Percentiles rank a stretch among this genome's conserved stretches.
Evolutionary conservation across 2,329 filamentous ascomycete species (phyloP).

Genomic region (Pleomassaria siparia): DNA sequence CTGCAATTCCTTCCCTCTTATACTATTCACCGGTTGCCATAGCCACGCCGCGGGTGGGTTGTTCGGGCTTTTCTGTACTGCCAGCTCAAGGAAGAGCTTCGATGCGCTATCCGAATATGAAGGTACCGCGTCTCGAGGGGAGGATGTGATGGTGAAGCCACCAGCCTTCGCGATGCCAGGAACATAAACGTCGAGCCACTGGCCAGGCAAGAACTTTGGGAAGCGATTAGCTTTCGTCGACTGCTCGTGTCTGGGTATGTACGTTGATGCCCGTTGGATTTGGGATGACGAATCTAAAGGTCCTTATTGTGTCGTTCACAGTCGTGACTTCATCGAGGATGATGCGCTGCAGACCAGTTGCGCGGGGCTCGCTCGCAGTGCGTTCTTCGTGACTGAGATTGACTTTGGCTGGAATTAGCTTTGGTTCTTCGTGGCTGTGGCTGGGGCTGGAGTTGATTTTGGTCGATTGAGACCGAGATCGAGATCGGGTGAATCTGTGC

Average conservation of each 20-base stretch:
- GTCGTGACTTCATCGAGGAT: conserved; percentile 62
- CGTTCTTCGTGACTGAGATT: conserved; percentile 63
- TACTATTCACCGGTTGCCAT: conserved; percentile 59
- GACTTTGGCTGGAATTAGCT: conserved; percentile 34
- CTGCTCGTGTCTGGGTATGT: conserved; percentile 24
- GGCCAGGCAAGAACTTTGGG: conserved; percentile 72
- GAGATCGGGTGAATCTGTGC: too few species aligned
- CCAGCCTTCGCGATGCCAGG: conserved; percentile 70
- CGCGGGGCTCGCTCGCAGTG: conserved; percentile 73
- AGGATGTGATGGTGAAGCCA: conserved; percentile 85
- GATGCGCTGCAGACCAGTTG: conserved; percentile 65
- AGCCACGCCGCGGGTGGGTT: conserved; percentile 79
- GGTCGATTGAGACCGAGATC: too few species aligned
- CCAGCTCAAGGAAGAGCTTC: conserved; percentile 69
- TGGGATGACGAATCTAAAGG: conserved; percentile 66
- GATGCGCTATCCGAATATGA: conserved; percentile 19
- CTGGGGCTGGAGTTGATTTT: too few species aligned
- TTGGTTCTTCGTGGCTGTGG: conserved; percentile 29
- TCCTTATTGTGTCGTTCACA: conserved; percentile 67
- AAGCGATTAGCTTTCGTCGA: conserved; percentile 32
- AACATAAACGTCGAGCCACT: conserved; percentile 85
- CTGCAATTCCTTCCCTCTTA: conserved; percentile 60
- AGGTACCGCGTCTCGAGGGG: conserved; percentile 58
- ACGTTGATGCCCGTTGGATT: conserved; percentile 54
- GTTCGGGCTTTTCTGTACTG: conserved; percentile 69